These are phyloP conservation scores for Ilyonectria robusta DNA, from an alignment of 2,329 filamentous ascomycete species.

Conservation along the genomic window DNA sequence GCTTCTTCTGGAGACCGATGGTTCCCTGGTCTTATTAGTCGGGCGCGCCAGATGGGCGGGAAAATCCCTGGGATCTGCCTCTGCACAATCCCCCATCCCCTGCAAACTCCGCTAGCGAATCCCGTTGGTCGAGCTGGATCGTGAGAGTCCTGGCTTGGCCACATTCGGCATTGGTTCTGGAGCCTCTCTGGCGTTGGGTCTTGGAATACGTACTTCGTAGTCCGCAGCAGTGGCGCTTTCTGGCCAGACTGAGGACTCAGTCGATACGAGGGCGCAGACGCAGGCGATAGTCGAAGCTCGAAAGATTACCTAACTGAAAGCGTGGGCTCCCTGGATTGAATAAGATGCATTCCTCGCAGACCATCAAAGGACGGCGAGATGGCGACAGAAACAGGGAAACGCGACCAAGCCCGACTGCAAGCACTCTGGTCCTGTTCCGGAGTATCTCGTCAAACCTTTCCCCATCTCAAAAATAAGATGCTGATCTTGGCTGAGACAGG, in stretches of 20 bases:
- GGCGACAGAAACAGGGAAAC: neutral
- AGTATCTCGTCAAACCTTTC: slow-evolving; percentile 8
- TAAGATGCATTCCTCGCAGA: neutral
- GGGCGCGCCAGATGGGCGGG: slow-evolving; percentile 19
- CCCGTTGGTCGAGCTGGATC: slow-evolving; percentile 4
- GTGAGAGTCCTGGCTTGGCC: slow-evolving; percentile 24
- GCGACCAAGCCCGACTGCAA: neutral
- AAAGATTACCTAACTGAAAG: neutral
- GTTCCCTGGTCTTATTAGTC: slow-evolving; percentile 13
- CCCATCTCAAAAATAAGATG: slow-evolving; percentile 18
- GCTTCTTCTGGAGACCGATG: slow-evolving; percentile 10
- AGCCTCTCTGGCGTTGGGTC: slow-evolving; percentile 18
- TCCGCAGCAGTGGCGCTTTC: neutral
- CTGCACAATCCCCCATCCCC: slow-evolving; percentile 12
- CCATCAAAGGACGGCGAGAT: neutral
- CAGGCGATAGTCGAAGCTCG: neutral
- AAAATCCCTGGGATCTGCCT: slow-evolving; percentile 23
- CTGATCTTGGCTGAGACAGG: slow-evolving; percentile 31
- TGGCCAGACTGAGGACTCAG: slow-evolving; percentile 1
- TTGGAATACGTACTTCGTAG: slow-evolving; percentile 34
- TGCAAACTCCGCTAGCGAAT: slow-evolving; percentile 17
- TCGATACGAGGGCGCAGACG: neutral
- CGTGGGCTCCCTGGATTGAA: neutral
- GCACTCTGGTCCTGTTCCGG: slow-evolving; percentile 26
- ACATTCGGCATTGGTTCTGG: slow-evolving; percentile 36